Evolutionary conservation across 768 basidiomycete genomes (phyloP).

Genomic region (Russula griseocarnosa): DNA sequence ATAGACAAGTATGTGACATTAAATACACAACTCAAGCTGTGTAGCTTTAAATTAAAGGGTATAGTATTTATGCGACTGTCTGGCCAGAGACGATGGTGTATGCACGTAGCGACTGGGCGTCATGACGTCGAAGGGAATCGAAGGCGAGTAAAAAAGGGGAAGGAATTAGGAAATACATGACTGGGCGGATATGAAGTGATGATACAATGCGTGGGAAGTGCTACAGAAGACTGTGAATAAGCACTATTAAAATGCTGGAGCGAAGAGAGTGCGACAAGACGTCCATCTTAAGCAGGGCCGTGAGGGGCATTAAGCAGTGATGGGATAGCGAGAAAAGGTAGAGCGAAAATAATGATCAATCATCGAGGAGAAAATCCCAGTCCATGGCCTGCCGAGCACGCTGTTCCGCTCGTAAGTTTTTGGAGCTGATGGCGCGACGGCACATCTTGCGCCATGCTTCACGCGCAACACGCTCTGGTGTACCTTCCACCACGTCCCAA

Average conservation of each 20-base stretch:
- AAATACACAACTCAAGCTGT: background rate
- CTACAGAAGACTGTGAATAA: conserved; percentile 13
- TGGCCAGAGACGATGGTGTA: conserved; percentile 18
- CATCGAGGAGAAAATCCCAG: conserved; percentile 79
- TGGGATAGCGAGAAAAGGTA: background rate
- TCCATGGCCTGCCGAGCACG: conserved; percentile 51
- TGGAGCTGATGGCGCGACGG: conserved; percentile 58
- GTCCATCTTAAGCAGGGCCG: background rate
- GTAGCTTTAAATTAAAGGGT: conserved; percentile 15
- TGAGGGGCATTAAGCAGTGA: conserved; percentile 2
- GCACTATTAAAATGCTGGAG: conserved; percentile 9
- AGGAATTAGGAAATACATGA: conserved; percentile 7
- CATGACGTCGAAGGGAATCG: background rate
- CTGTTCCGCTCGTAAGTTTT: conserved; percentile 38
- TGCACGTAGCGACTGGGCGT: background rate
- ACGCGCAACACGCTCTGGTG: conserved; percentile 58
- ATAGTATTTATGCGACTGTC: conserved; percentile 17
- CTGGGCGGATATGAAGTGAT: conserved; percentile 3
- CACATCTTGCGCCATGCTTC: conserved; percentile 45
- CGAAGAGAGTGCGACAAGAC: conserved; percentile 8
- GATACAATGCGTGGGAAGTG: conserved; percentile 20
- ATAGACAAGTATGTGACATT: background rate
- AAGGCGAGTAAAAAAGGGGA: background rate
- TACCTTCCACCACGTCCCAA: conserved; percentile 70
- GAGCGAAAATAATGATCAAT: conserved; percentile 35